A percentile compares a stretch with the other conserved stretches of the same genome.
These are phyloP conservation scores for Metschnikowia kunwiensis DNA, from an alignment of 805 yeast species.

Conservation along the genomic window DNA sequence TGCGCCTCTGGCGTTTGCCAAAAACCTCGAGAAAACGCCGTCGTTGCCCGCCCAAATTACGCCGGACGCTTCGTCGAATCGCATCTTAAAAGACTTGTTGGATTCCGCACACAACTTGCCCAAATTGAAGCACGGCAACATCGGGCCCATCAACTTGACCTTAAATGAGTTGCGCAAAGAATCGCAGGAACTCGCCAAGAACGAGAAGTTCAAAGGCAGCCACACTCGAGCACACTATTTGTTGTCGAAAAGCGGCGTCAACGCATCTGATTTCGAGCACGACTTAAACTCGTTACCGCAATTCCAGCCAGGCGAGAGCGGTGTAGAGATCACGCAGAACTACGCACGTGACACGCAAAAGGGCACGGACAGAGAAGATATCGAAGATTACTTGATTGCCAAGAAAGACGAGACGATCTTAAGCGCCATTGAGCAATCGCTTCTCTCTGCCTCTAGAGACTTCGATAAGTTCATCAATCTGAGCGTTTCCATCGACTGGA, in stretches of 20 bases:
- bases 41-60: constrained; percentile 14
- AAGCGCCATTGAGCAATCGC: constrained; percentile 76
- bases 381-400: constrained; percentile 60
- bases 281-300: constrained; percentile 42
- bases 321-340: constrained; percentile 2
- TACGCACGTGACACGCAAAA: not conserved
- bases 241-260: constrained; percentile 83
- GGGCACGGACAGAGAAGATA: constrained; percentile 13
- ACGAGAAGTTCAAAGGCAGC: constrained; percentile 26
- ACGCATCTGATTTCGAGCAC: constrained; percentile 75
- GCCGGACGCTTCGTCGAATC: constrained; percentile 14
- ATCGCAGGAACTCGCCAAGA: constrained; percentile 54
- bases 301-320: not conserved
- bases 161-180: constrained; percentile 72
- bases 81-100: constrained; percentile 61
- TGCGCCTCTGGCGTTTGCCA: not conserved
- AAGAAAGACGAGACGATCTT: constrained; percentile 82
- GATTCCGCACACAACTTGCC: constrained; percentile 80
- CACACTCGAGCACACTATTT: constrained; percentile 81
- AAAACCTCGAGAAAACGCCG: constrained; percentile 1
- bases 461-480: constrained; percentile 75
- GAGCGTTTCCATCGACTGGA: constrained; percentile 82
- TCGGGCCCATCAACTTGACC: constrained; percentile 80
- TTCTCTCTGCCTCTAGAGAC: constrained; percentile 71
- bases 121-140: constrained; percentile 49